A percentile compares a stretch with the other conserved stretches of the same genome.
Evolutionary conservation across 345 rosid species (phyloP).

Genomic region (Citrus trifoliata): DNA sequence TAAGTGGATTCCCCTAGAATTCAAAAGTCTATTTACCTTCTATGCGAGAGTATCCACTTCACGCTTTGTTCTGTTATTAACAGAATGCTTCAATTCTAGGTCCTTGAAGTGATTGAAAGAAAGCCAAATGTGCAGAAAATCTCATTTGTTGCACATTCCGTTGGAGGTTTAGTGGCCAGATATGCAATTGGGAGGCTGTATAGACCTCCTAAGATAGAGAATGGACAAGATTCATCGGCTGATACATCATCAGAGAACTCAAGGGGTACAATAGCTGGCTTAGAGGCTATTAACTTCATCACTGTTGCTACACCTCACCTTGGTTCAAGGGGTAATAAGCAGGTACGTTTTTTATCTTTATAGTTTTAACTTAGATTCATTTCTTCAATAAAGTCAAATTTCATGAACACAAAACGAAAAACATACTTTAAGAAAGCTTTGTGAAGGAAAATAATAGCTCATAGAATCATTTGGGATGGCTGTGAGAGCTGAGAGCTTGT

Average conservation of each 20-base stretch:
- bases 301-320: conserved; percentile 96
- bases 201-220: conserved; percentile 41
- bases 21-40: not conserved
- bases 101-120: conserved; percentile 66
- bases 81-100: conserved; percentile 36
- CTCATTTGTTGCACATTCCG: conserved; percentile 82
- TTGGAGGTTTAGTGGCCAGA: conserved; percentile 69
- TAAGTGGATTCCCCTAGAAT: not conserved
- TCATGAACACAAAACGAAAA: not conserved
- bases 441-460: not conserved
- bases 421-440: not conserved
- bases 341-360: conserved; percentile 40
- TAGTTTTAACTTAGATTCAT: not conserved
- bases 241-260: not conserved
- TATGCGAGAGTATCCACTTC: not conserved
- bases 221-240: conserved; percentile 20
- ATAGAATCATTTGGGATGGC: not conserved
- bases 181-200: conserved; percentile 45
- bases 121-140: conserved; percentile 65
- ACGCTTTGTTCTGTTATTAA: not conserved
- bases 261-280: too few relatives aligned
- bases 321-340: conserved; percentile 89
- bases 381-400: not conserved
- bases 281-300: conserved; percentile 40
- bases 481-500: not conserved